phyloP scores from a whole-genome alignment of 192 early-diverging fungal species.

The Funneliformis mosseae region DNA sequence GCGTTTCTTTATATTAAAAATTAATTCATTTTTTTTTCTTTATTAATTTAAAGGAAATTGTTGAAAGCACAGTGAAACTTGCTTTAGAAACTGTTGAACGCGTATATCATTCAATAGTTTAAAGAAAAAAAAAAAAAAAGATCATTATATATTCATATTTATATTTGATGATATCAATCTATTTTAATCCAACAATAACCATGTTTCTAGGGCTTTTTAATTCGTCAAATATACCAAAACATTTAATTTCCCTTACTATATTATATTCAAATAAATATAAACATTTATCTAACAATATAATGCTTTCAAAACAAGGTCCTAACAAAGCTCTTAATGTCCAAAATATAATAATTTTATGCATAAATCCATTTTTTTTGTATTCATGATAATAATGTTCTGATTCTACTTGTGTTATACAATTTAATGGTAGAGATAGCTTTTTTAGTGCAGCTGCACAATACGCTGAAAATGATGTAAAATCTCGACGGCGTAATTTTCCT shows the following conservation, averaged over 20 bases:
- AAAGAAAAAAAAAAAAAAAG: background rate
- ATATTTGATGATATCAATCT: background rate
- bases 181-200: background rate
- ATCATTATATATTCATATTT: too few relatives aligned
- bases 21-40: background rate
- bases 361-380: slow-evolving; percentile 33
- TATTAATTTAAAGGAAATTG: background rate
- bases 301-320: slow-evolving; percentile 72
- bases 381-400: slow-evolving; percentile 47
- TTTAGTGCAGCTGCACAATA: slow-evolving; percentile 63
- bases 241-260: slow-evolving; percentile 18
- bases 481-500: slow-evolving; percentile 58
- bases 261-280: slow-evolving; percentile 62
- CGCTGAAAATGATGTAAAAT: slow-evolving; percentile 53
- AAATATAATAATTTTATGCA: slow-evolving; percentile 64
- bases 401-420: slow-evolving; percentile 43
- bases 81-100: background rate
- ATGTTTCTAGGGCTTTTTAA: background rate
- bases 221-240: background rate
- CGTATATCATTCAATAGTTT: background rate
- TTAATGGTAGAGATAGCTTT: slow-evolving; percentile 49
- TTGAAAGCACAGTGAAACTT: background rate
- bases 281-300: slow-evolving; percentile 79
- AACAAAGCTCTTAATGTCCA: slow-evolving; percentile 84
- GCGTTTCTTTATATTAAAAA: background rate